A percentile compares a stretch with the other conserved stretches of the same genome.
These are phyloP conservation scores for Fennellomyces sp. DNA, from an alignment of 371 early-diverging fungal genomes.

Conservation along the genomic window DNA sequence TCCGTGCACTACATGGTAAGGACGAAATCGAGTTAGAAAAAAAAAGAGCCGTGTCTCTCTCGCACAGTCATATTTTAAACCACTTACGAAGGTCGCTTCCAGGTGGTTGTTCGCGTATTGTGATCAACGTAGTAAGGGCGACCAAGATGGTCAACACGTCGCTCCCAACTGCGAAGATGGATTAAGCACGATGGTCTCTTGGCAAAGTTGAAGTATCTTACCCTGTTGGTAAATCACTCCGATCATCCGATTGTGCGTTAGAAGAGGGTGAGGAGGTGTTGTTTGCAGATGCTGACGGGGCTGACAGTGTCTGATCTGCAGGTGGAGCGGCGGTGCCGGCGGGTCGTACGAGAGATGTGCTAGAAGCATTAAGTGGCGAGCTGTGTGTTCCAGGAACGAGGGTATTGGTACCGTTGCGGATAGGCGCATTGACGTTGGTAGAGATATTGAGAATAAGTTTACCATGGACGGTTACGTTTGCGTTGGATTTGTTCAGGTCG, in stretches of 20 bases:
- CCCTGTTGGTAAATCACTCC: slow-evolving; percentile 75
- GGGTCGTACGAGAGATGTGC: slow-evolving; percentile 18
- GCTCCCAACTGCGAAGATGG: slow-evolving; percentile 62
- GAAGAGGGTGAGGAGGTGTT: slow-evolving; percentile 12
- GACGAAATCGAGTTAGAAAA: no score
- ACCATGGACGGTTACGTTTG: slow-evolving; percentile 84
- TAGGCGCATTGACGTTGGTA: slow-evolving; percentile 57
- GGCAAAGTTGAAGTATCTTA: slow-evolving; percentile 31
- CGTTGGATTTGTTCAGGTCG: slow-evolving; percentile 83
- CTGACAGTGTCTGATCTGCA: slow-evolving; percentile 15
- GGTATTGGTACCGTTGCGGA: slow-evolving; percentile 45
- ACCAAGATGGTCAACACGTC: slow-evolving; percentile 68
- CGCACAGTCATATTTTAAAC: not conserved
- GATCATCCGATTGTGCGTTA: slow-evolving; percentile 23
- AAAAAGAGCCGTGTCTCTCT: no score
- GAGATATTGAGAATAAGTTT: slow-evolving; percentile 77
- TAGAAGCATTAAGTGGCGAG: slow-evolving; percentile 25
- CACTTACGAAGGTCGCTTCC: slow-evolving; percentile 66
- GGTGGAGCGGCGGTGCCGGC: slow-evolving; percentile 11
- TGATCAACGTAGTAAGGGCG: slow-evolving; percentile 79
- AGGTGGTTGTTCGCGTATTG: slow-evolving; percentile 71
- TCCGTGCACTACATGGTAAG: slow-evolving; percentile 41
- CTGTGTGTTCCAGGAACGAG: slow-evolving; percentile 37
- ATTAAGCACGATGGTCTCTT: not conserved
- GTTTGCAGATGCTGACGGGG: slow-evolving; percentile 13